phyloP scores from a whole-genome alignment of 257 asterid genomes.

The Salvia rosmarinus region DNA sequence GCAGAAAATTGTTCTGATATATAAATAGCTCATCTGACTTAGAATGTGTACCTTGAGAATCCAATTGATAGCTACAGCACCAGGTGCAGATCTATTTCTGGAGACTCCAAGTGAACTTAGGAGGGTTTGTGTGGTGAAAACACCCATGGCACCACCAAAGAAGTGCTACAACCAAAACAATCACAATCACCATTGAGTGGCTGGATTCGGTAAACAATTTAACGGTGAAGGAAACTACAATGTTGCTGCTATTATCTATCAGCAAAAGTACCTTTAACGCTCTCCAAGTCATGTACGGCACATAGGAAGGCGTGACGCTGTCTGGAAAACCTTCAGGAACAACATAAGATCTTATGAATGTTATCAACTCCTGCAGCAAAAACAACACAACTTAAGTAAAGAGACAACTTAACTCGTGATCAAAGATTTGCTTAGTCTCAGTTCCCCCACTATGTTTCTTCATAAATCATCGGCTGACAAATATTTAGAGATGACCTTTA shows the following conservation, averaged over 20 bases:
- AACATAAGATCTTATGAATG: slow-evolving; percentile 82
- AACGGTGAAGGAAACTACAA: slow-evolving; percentile 9
- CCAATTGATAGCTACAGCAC: slow-evolving; percentile 99
- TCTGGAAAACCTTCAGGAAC: slow-evolving; percentile 99
- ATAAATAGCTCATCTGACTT: slow-evolving; percentile 19
- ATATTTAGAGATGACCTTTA: background rate
- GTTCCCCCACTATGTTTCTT: background rate
- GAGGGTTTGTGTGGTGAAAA: slow-evolving; percentile 95
- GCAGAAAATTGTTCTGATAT: slow-evolving; percentile 2
- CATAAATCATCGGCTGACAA: background rate
- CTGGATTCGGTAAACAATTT: background rate
- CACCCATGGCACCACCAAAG: slow-evolving; percentile 99
- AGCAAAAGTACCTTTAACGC: slow-evolving; percentile 76
- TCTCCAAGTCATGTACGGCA: slow-evolving; percentile 98
- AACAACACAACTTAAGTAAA: slow-evolving; percentile 17
- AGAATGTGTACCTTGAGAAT: slow-evolving; percentile 79
- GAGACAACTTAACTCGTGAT: slow-evolving; percentile 16
- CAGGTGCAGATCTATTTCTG: slow-evolving; percentile 59
- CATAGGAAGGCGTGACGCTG: slow-evolving; percentile 88
- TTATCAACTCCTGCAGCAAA: slow-evolving; percentile 63
- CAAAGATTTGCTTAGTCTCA: background rate
- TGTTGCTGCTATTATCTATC: slow-evolving; percentile 16
- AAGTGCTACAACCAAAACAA: slow-evolving; percentile 67
- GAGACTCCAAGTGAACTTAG: slow-evolving; percentile 85
- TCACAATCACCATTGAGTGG: slow-evolving; percentile 28